Conservation (phyloP, 1,284 basidiomycete species). For the Calocybe gambosa region DNA sequence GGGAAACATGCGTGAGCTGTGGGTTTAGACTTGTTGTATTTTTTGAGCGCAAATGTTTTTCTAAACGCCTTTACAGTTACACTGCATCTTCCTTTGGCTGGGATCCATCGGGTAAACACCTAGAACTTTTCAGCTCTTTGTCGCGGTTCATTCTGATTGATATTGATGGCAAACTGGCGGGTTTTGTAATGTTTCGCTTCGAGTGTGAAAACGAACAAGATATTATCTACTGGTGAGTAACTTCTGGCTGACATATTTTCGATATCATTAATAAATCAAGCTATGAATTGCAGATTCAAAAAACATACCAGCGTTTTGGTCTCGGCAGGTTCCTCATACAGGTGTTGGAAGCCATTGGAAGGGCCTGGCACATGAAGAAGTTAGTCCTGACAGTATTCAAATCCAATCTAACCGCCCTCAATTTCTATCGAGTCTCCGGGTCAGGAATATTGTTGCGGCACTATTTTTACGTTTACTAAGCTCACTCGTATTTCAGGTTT, state of each 20-base stretch:
- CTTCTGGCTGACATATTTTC: not conserved
- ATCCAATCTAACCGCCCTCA: slow-evolving; percentile 48
- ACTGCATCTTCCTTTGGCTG: slow-evolving; percentile 59
- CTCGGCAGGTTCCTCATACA: slow-evolving; percentile 51
- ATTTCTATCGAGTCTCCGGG: slow-evolving; percentile 56
- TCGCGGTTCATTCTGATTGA: slow-evolving; percentile 55
- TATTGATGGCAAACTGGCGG: slow-evolving; percentile 28
- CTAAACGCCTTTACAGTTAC: slow-evolving; percentile 31
- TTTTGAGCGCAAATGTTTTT: not conserved
- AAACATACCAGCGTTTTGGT: slow-evolving; percentile 39
- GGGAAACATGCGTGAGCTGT: slow-evolving; percentile 53
- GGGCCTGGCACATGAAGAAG: slow-evolving; percentile 53
- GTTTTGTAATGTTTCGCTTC: slow-evolving; percentile 66
- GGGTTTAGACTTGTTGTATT: slow-evolving; percentile 17
- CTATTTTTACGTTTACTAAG: not conserved
- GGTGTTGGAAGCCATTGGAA: slow-evolving; percentile 43
- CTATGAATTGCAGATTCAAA: slow-evolving; percentile 65
- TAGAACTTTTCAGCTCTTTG: slow-evolving; percentile 52
- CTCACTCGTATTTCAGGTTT: slow-evolving; percentile 39
- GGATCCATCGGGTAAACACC: slow-evolving; percentile 48
- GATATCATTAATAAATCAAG: slow-evolving; percentile 29
- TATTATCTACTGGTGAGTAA: slow-evolving; percentile 61
- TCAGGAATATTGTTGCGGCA: slow-evolving; percentile 22
- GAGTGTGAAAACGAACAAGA: slow-evolving; percentile 54
- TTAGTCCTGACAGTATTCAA: slow-evolving; percentile 69